Percentiles rank a stretch among this genome's conserved stretches.
Conservation (phyloP, 345 rosid species). For the Viola odorata region DNA sequence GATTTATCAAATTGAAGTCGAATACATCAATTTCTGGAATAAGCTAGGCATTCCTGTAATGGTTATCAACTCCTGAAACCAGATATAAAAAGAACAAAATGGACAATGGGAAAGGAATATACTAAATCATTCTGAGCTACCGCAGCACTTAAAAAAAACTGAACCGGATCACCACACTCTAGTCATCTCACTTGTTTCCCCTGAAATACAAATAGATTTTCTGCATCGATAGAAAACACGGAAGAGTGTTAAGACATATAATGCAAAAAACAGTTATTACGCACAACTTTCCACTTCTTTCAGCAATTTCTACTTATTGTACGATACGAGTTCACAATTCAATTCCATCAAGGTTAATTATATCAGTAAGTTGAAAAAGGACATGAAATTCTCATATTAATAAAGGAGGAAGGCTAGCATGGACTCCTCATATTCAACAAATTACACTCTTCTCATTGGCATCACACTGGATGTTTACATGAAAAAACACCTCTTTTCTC, state of each 20-base stretch:
- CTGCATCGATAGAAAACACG: slow-evolving; percentile 36
- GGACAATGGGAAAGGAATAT: slow-evolving; percentile 3
- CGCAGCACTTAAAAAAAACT: not conserved
- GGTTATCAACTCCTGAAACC: not conserved
- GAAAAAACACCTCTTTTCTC: too few species aligned
- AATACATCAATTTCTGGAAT: slow-evolving; percentile 1
- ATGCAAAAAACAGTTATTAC: not conserved
- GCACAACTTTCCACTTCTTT: too few species aligned
- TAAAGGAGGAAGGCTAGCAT: too few species aligned
- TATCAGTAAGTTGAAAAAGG: too few species aligned
- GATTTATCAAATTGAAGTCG: not conserved
- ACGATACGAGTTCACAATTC: too few species aligned
- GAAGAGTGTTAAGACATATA: not conserved
- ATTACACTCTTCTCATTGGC: too few species aligned
- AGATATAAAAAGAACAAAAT: not conserved
- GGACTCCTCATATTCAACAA: too few species aligned
- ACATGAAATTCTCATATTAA: too few species aligned
- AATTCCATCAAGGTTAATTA: too few species aligned
- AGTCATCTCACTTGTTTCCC: slow-evolving; percentile 54
- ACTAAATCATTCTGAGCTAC: not conserved
- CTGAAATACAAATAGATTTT: slow-evolving; percentile 80
- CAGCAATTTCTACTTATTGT: too few species aligned
- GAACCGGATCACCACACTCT: not conserved
- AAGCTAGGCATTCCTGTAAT: not conserved
- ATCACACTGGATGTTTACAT: too few species aligned